A percentile compares a stretch with the other conserved stretches of the same genome.
Evolutionary conservation across 306 rosid genomes (phyloP).

Genomic region (Casuarina cunninghamiana): DNA sequence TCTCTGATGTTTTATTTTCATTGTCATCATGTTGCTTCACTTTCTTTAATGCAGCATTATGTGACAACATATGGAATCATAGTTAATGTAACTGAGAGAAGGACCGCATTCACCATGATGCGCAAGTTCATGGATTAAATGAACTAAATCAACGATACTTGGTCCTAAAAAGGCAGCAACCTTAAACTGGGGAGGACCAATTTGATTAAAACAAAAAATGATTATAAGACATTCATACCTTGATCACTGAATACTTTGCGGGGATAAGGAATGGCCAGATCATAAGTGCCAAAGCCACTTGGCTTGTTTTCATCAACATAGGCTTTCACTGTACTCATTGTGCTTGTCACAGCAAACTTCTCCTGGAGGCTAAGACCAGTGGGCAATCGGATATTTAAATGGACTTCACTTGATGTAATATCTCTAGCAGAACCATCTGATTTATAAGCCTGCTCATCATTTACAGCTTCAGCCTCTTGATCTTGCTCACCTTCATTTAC

Average conservation of each 20-base stretch:
- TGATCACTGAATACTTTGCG: constrained; percentile 48
- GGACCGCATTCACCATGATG: neutral
- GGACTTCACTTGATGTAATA: constrained; percentile 32
- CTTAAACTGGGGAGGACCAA: neutral
- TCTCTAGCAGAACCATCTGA: constrained; percentile 2
- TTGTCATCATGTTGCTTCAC: neutral
- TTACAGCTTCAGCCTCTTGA: constrained; percentile 25
- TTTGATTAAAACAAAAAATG: neutral
- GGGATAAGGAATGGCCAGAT: constrained; percentile 66
- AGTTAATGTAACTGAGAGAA: neutral
- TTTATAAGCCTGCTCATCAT: constrained; percentile 19
- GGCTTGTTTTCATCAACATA: constrained; percentile 39
- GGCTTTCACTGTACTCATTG: constrained; percentile 47
- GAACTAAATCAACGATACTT: neutral
- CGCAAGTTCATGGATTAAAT: neutral
- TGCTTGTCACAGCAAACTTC: constrained; percentile 47
- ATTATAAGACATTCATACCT: constrained; percentile 30
- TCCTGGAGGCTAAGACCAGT: constrained; percentile 43
- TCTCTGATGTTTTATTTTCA: neutral
- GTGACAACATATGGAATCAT: neutral
- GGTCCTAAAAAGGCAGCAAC: neutral
- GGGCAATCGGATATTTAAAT: constrained; percentile 53
- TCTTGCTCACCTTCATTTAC: constrained; percentile 21
- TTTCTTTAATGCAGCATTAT: neutral
- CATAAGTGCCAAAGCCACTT: constrained; percentile 39